Conservation (phyloP, 768 basidiomycete species). For the Galerina sulciceps region DNA sequence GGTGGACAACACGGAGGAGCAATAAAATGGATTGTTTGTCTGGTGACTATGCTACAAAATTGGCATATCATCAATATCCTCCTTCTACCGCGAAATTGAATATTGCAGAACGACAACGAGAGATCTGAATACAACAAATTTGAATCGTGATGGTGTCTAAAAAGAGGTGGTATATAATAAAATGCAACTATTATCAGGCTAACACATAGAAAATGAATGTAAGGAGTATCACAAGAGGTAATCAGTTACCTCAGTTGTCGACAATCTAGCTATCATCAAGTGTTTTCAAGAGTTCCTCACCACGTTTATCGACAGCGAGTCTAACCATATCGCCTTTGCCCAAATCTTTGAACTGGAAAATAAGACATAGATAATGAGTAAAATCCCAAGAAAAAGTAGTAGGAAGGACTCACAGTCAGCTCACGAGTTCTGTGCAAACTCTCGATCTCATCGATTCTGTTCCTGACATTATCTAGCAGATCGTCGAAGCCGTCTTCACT, state of each 20-base stretch:
- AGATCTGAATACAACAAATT: neutral
- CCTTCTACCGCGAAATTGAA: constrained; percentile 1
- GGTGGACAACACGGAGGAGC: constrained; percentile 20
- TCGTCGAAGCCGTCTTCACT: constrained; percentile 81
- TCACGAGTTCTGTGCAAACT: constrained; percentile 80
- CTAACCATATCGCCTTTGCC: constrained; percentile 51
- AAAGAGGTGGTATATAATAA: no score
- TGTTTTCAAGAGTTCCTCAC: constrained; percentile 32
- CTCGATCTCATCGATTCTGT: constrained; percentile 87
- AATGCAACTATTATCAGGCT: no score
- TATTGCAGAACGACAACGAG: neutral
- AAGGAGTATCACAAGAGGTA: neutral
- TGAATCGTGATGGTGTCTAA: no score
- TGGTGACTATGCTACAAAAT: constrained; percentile 21
- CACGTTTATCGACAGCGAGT: constrained; percentile 63
- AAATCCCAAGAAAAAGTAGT: neutral
- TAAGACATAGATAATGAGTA: neutral
- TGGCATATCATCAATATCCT: constrained; percentile 20
- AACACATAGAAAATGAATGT: neutral
- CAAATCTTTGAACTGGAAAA: constrained; percentile 51
- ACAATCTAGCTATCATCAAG: constrained; percentile 7
- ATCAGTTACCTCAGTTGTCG: neutral
- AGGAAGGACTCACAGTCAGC: constrained; percentile 55
- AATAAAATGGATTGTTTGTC: constrained; percentile 21
- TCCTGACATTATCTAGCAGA: constrained; percentile 71